Conservation (phyloP, 345 rosid genomes). For the Eucalyptus dawsonii region DNA sequence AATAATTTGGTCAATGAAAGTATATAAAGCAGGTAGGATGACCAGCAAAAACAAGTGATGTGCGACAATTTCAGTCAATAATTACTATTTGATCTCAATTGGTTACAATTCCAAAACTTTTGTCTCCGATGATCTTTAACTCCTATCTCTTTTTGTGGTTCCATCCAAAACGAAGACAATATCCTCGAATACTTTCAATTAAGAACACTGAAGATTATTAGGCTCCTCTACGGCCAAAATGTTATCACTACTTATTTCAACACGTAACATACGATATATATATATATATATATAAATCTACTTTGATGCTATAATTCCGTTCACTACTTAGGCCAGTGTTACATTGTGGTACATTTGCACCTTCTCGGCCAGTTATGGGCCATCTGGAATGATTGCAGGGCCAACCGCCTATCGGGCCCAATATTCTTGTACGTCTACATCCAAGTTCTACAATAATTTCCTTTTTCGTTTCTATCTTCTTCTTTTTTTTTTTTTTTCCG, state of each 20-base stretch:
- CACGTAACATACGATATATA: neutral
- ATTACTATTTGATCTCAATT: neutral
- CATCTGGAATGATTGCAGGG: neutral
- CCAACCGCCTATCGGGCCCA: neutral
- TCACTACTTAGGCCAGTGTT: neutral
- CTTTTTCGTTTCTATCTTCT: neutral
- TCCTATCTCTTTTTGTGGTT: neutral
- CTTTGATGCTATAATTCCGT: neutral
- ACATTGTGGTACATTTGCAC: neutral
- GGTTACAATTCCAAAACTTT: neutral
- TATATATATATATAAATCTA: neutral
- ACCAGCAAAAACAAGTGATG: neutral
- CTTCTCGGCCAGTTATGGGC: neutral
- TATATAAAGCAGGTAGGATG: neutral
- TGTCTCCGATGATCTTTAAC: neutral
- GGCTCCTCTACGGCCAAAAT: neutral
- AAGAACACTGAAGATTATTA: neutral
- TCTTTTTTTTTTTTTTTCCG: fast-evolving
- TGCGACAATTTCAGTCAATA: neutral
- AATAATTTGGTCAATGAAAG: neutral
- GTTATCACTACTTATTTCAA: neutral
- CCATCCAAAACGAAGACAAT: neutral
- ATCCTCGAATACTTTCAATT: neutral
- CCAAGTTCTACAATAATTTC: neutral
- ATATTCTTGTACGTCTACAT: neutral